Evolutionary conservation across 768 basidiomycete genomes (phyloP), one percentile per base, ranked within the genome.

Genomic region (Phanerochaete sordida): DNA sequence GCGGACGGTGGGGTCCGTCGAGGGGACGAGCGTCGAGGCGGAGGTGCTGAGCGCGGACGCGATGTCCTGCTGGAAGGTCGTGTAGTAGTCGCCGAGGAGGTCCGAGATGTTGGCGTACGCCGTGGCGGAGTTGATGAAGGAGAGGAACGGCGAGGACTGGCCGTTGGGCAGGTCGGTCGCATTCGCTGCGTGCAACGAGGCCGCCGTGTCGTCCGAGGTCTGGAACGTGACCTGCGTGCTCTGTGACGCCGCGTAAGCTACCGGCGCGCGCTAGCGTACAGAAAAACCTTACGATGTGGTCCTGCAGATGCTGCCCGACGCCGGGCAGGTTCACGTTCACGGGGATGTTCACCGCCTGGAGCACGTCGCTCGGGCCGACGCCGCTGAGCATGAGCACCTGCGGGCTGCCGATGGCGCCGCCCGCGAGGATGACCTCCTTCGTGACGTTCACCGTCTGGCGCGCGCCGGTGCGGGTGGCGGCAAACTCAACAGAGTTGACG

Each of bases 91-190:
- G 16, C 72, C 77, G 60, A 84, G 74, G 31, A 84, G 76, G 33
- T 70, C 70, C 37, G 79, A 77, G 61, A 77, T 72, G 71, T 85
- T 85, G 64, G 79, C 75, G 67, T 85, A 88, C 7, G 81, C 82
- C 39, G 82, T 83, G 3, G 85, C 86, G 33, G 83, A 79, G 75
- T 87, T 88, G 68, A 87, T 75, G 69, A 81, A 83, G 2, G 84
- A 86, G 16, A 78, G 65, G 70, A 82, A 83, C 55, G 65, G 59
- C 19, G 69, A 58, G 27, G 65, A 70, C 26, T 61, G 62, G 19
- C 61, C 66, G 56, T 60, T 57, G 31, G 64, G 49, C 63, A 60
- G 58, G 37, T 58, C 57, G 1, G 69, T 64, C 35, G 64, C 61
- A 57, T 72, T 70, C n/a, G 66, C 60, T 24, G 62, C 64, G 60